phyloP scores from a whole-genome alignment of 306 rosid species.

The Alnus rubra region DNA sequence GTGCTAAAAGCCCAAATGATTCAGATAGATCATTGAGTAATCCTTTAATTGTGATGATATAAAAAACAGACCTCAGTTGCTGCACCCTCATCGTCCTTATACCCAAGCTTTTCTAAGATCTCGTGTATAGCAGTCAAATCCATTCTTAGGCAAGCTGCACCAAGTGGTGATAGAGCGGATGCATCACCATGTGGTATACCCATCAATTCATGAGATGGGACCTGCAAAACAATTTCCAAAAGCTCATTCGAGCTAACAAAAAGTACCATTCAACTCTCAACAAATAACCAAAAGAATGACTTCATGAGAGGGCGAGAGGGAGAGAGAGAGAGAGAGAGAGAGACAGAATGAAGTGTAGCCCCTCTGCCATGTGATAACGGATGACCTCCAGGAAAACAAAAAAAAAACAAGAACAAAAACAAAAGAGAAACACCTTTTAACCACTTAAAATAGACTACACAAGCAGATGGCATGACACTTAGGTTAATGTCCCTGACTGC shows the following conservation, averaged over 20 bases:
- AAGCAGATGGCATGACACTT: neutral
- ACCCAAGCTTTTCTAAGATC: slow-evolving; percentile 80
- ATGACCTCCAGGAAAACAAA: no score
- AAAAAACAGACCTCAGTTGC: slow-evolving; percentile 79
- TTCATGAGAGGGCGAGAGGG: slow-evolving; percentile 3
- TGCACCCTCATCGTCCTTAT: slow-evolving; percentile 94
- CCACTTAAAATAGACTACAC: neutral
- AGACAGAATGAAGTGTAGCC: neutral
- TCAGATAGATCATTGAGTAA: neutral
- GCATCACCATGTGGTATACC: slow-evolving; percentile 66
- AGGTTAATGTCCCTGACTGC: neutral
- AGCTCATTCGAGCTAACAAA: slow-evolving; percentile 30
- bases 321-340: neutral
- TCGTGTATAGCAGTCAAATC: slow-evolving; percentile 91
- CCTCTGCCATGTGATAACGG: neutral
- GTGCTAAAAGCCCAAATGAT: slow-evolving; percentile 21
- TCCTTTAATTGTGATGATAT: slow-evolving; percentile 11
- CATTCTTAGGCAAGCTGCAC: slow-evolving; percentile 79
- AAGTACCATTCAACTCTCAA: slow-evolving; percentile 21
- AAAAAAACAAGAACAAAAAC: no score
- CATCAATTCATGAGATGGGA: slow-evolving; percentile 88
- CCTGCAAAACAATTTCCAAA: slow-evolving; percentile 50
- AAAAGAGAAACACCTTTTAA: no score
- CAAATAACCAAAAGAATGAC: slow-evolving; percentile 16
- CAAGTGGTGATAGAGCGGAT: slow-evolving; percentile 70